Percentiles rank a stretch among this genome's conserved stretches.
Conservation (phyloP, 805 yeast genomes). For the Candida multigemmis region DNA sequence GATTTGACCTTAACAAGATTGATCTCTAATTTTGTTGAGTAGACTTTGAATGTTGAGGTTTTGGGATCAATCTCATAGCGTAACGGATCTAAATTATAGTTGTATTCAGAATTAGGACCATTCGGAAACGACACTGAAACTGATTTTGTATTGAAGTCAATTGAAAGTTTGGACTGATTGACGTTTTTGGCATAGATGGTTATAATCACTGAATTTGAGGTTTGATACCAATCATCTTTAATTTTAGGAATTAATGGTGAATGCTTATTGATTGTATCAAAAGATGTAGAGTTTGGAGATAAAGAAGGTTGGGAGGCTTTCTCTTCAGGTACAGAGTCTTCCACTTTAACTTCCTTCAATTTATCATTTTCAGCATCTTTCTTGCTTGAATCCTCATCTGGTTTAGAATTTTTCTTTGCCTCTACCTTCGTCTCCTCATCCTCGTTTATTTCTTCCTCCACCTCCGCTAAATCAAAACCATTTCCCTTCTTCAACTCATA, state of each 20-base stretch:
- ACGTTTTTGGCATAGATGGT: constrained; percentile 66
- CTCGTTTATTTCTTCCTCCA: background rate
- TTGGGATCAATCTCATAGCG: constrained; percentile 40
- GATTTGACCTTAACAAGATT: constrained; percentile 38
- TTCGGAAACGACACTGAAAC: constrained; percentile 40
- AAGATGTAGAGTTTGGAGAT: constrained; percentile 11
- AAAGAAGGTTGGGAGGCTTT: background rate
- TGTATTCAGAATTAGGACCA: constrained; percentile 44
- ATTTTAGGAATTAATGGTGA: constrained; percentile 30
- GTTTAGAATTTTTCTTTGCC: background rate
- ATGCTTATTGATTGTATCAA: constrained; percentile 25
- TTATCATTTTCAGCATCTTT: too few species aligned
- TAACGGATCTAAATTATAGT: constrained; percentile 47
- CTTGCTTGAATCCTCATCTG: background rate
- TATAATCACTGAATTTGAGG: constrained; percentile 44
- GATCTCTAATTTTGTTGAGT: constrained; percentile 70
- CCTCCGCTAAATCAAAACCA: constrained; percentile 1
- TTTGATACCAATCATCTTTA: constrained; percentile 53
- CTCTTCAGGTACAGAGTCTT: too few species aligned
- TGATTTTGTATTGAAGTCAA: constrained; percentile 27
- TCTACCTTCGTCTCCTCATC: constrained; percentile 1
- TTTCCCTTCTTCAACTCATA: constrained; percentile 11
- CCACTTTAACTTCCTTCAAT: too few species aligned
- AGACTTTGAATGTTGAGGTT: constrained; percentile 40
- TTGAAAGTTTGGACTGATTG: constrained; percentile 36